Conservation (phyloP, 176 grass and related monocot genomes). For the Triticum turgidum region DNA sequence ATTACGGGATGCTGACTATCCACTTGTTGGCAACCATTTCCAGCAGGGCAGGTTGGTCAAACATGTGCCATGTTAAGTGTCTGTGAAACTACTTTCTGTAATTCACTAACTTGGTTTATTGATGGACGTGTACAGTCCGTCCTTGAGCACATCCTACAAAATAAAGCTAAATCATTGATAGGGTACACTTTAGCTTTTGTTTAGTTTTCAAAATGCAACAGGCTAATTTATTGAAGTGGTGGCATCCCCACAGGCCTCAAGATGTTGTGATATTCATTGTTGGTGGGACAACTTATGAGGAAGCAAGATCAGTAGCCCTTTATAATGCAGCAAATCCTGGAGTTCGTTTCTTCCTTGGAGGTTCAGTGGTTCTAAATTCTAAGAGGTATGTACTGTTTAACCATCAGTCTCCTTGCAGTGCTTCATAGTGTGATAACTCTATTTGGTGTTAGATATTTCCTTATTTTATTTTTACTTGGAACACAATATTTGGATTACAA, state of each 20-base stretch:
- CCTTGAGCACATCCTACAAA: background rate
- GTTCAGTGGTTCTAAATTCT: slow-evolving; percentile 85
- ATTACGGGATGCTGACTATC: slow-evolving; percentile 92
- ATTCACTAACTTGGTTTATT: background rate
- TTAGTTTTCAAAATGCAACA: slow-evolving; percentile 4
- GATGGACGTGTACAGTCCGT: background rate
- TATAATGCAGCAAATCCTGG: slow-evolving; percentile 76
- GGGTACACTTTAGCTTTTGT: background rate
- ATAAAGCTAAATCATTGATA: slow-evolving; percentile 1
- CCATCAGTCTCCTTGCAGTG: background rate
- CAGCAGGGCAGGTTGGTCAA: slow-evolving; percentile 83
- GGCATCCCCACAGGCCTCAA: slow-evolving; percentile 66
- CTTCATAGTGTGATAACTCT: background rate
- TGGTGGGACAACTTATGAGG: slow-evolving; percentile 96
- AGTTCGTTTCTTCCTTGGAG: slow-evolving; percentile 93
- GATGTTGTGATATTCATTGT: slow-evolving; percentile 98
- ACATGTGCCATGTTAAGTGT: slow-evolving; percentile 3
- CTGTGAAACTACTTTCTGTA: slow-evolving; percentile 22
- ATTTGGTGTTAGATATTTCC: background rate
- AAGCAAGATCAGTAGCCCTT: slow-evolving; percentile 81
- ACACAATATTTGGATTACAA: background rate
- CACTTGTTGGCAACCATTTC: slow-evolving; percentile 90
- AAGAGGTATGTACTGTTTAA: slow-evolving; percentile 55
- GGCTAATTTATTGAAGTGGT: slow-evolving; percentile 20
- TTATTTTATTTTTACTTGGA: background rate